These are phyloP conservation scores for Penicillium italicum DNA, from an alignment of 2,329 filamentous ascomycete species.

Conservation along the genomic window DNA sequence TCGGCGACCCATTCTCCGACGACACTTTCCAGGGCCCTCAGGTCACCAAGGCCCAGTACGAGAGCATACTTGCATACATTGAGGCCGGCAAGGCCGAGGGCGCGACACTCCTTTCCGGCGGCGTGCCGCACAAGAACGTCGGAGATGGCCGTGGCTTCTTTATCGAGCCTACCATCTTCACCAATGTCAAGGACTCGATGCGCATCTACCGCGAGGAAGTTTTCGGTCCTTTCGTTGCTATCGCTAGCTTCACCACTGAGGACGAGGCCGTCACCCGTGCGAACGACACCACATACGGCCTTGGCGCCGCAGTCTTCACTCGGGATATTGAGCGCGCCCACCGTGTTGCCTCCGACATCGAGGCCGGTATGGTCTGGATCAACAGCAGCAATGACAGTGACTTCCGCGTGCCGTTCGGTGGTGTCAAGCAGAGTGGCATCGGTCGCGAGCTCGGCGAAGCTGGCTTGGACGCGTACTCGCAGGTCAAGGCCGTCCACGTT, in stretches of 20 bases:
- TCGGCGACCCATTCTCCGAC: conserved; percentile 36
- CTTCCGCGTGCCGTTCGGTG: conserved; percentile 56
- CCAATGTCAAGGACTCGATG: conserved; percentile 55
- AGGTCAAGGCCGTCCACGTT: conserved; percentile 53
- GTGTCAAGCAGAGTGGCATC: conserved; percentile 61
- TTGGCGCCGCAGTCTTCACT: conserved; percentile 36
- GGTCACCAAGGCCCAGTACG: conserved; percentile 37
- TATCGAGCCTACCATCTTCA: conserved; percentile 59
- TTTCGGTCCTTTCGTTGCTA: conserved; percentile 60
- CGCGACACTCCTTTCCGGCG: conserved; percentile 63
- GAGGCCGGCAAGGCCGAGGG: conserved; percentile 67
- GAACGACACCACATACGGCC: conserved; percentile 51
- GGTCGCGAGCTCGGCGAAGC: conserved; percentile 60
- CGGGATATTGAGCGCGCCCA: conserved; percentile 62
- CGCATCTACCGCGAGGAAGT: conserved; percentile 61
- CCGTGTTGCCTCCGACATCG: conserved; percentile 53
- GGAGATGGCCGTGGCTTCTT: conserved; percentile 61
- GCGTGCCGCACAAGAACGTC: conserved; percentile 55
- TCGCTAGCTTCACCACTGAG: conserved; percentile 56
- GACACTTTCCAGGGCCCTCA: conserved; percentile 39
- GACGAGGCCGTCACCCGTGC: conserved; percentile 57
- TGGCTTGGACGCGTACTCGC: conserved; percentile 59
- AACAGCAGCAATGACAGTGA: conserved; percentile 55
- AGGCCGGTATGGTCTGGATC: conserved; percentile 68
- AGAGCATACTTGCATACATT: conserved; percentile 63